These are phyloP conservation scores for Ganoderma leucocontextum DNA, from an alignment of 1,284 basidiomycete species.

Conservation along the genomic window DNA sequence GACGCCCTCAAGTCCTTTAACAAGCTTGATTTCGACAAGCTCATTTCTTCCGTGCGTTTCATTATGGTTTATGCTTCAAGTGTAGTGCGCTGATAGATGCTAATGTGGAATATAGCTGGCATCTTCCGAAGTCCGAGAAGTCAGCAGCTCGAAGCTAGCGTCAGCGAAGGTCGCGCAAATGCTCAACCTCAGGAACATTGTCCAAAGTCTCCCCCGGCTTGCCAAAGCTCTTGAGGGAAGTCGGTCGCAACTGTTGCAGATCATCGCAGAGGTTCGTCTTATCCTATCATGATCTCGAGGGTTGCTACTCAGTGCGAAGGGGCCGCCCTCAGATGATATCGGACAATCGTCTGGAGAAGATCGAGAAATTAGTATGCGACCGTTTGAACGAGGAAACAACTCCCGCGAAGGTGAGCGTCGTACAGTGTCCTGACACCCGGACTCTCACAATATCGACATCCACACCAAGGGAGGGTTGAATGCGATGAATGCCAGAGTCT, in stretches of 20 bases:
- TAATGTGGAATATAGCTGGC: conserved; percentile 56
- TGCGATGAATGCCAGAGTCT: conserved; percentile 79
- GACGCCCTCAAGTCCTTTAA: conserved; percentile 75
- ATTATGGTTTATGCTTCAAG: not conserved
- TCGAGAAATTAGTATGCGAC: conserved; percentile 64
- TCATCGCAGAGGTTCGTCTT: conserved; percentile 63
- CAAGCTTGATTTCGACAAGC: conserved; percentile 89
- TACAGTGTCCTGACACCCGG: conserved; percentile 16
- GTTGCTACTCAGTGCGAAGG: not conserved
- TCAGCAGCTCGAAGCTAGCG: conserved; percentile 65
- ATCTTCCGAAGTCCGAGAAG: conserved; percentile 63
- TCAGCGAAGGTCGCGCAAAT: conserved; percentile 79
- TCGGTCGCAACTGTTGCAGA: conserved; percentile 65
- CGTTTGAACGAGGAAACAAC: conserved; percentile 78
- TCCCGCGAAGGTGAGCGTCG: conserved; percentile 58
- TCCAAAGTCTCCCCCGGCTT: conserved; percentile 70
- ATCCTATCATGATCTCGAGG: not conserved
- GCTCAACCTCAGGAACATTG: conserved; percentile 75
- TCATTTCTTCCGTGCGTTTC: conserved; percentile 74
- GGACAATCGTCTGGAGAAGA: conserved; percentile 71
- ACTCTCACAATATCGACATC: conserved; percentile 3
- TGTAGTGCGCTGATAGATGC: not conserved
- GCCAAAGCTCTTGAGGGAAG: conserved; percentile 67
- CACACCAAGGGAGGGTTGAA: conserved; percentile 66
- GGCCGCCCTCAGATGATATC: conserved; percentile 64